Conservation (phyloP, 768 basidiomycete genomes). For the Phaeotremella skinneri region DNA sequence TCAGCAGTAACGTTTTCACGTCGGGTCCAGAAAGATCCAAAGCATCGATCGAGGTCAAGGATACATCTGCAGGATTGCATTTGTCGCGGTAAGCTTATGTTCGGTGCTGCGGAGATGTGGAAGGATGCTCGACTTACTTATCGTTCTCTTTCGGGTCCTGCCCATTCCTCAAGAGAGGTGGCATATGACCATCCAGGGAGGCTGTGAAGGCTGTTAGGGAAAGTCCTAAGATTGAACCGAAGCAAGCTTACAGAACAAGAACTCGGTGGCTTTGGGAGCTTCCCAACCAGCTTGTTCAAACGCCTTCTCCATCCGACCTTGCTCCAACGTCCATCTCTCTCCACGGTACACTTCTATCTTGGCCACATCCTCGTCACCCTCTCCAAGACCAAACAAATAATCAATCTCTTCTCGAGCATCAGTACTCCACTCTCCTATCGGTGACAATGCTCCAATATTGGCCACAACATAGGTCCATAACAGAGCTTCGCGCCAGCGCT, state of each 20-base stretch:
- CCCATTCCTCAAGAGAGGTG: slow-evolving; percentile 32
- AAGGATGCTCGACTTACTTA: slow-evolving; percentile 15
- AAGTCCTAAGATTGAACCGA: not conserved
- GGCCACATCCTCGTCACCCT: slow-evolving; percentile 34
- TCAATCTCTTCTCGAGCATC: slow-evolving; percentile 33
- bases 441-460: slow-evolving; percentile 31
- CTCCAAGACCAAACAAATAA: slow-evolving; percentile 36
- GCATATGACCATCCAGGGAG: slow-evolving; percentile 48
- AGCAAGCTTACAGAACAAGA: slow-evolving; percentile 44
- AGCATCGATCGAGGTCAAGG: slow-evolving; percentile 46
- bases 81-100: no score
- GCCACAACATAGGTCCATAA: slow-evolving; percentile 50
- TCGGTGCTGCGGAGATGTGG: no score
- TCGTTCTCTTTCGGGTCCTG: slow-evolving; percentile 10
- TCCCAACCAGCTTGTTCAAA: slow-evolving; percentile 46
- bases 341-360: slow-evolving; percentile 39
- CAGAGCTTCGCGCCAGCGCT: slow-evolving; percentile 49
- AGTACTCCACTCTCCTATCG: slow-evolving; percentile 25
- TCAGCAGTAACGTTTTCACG: slow-evolving; percentile 26
- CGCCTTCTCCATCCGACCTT: slow-evolving; percentile 23
- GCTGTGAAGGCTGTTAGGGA: slow-evolving; percentile 19
- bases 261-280: slow-evolving; percentile 40
- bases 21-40: slow-evolving; percentile 46
- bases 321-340: slow-evolving; percentile 42
- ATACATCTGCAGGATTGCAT: slow-evolving; percentile 24